These are phyloP conservation scores for Aspergillus intermedius DNA, from an alignment of 2,329 filamentous ascomycete species.

Conservation along the genomic window DNA sequence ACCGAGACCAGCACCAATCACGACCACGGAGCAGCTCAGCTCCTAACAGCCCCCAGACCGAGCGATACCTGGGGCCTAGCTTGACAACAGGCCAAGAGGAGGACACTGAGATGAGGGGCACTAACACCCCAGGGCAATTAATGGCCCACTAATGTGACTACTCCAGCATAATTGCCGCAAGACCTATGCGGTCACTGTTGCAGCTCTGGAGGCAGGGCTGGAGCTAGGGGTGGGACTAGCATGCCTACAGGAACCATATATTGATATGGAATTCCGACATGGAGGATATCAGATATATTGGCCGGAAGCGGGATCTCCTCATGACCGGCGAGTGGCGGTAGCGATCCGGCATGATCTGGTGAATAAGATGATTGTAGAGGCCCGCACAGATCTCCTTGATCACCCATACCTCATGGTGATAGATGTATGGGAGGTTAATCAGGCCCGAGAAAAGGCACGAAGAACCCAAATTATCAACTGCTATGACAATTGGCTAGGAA, in stretches of 20 bases:
- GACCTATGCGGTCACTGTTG: background rate
- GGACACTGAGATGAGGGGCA: background rate
- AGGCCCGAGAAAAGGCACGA: background rate
- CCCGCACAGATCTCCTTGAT: background rate
- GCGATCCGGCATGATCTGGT: background rate
- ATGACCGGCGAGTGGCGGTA: background rate
- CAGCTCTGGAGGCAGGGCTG: background rate
- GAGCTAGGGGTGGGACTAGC: background rate
- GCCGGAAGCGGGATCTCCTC: background rate
- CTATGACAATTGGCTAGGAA: background rate
- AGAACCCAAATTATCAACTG: background rate
- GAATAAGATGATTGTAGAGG: background rate
- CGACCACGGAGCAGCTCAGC: background rate
- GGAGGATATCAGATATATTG: background rate
- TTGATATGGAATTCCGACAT: background rate
- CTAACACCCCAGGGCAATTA: background rate
- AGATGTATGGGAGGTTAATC: background rate
- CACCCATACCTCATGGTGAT: background rate
- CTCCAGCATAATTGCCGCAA: background rate
- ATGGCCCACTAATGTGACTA: background rate
- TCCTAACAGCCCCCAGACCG: background rate
- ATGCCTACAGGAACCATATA: background rate
- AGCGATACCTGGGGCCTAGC: background rate
- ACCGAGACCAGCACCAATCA: background rate
- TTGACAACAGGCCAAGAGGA: background rate